Percentiles rank a stretch among this genome's conserved stretches.
Conservation (phyloP, 805 yeast species). For the Brettanomyces custersianus region DNA sequence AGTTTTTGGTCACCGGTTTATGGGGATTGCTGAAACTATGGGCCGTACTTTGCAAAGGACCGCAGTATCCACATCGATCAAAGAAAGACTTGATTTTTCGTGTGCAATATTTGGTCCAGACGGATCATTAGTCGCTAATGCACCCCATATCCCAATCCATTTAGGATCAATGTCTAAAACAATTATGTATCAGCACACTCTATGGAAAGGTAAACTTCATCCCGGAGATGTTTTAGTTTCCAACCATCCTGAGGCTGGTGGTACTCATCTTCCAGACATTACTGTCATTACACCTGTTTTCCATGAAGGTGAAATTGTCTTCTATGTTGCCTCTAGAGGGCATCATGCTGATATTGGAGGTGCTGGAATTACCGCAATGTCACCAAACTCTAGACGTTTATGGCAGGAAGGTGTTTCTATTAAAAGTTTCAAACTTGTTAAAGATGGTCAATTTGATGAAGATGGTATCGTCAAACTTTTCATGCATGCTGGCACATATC, state of each 20-base stretch:
- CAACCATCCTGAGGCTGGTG: constrained; percentile 36
- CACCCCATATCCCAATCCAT: constrained; percentile 41
- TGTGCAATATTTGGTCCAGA: constrained; percentile 39
- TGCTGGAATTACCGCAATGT: constrained; percentile 49
- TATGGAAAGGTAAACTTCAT: constrained; percentile 29
- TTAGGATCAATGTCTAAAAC: constrained; percentile 38
- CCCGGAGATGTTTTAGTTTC: constrained; percentile 37
- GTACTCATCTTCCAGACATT: constrained; percentile 42
- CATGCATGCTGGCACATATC: constrained; percentile 41
- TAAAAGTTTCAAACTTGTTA: constrained; percentile 41
- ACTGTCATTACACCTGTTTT: constrained; percentile 52
- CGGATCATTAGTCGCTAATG: constrained; percentile 36
- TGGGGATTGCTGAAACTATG: constrained; percentile 45
- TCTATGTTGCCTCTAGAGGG: constrained; percentile 50
- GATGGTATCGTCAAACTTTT: constrained; percentile 39
- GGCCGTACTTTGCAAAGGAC: constrained; percentile 36
- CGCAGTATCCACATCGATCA: constrained; percentile 35
- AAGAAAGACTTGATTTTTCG: constrained; percentile 39
- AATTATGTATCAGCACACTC: constrained; percentile 27
- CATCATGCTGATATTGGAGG: constrained; percentile 60
- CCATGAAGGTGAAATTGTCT: constrained; percentile 34
- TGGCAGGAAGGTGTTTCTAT: constrained; percentile 45
- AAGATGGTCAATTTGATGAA: constrained; percentile 43
- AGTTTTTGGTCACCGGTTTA: constrained; percentile 37
- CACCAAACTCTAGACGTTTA: constrained; percentile 44